A percentile compares a stretch with the other conserved stretches of the same genome.
phyloP scores from a whole-genome alignment of 306 rosid genomes.

The Citrullus mucosospermus region DNA sequence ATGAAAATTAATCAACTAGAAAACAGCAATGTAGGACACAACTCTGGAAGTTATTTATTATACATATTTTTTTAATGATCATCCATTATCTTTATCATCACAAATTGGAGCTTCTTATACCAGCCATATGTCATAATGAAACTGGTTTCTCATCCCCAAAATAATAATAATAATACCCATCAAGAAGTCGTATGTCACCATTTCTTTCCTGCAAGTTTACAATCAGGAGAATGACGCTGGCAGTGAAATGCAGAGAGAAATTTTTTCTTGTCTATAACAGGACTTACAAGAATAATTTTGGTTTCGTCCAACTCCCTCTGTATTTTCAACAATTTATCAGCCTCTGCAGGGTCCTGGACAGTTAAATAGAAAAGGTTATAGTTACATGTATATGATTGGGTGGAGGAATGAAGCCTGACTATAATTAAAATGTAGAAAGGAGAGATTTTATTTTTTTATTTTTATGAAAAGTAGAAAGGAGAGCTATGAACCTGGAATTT shows the following conservation, averaged over 20 bases:
- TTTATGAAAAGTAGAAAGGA: background rate
- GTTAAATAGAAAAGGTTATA: background rate
- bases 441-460: background rate
- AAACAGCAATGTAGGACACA: background rate
- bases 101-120: background rate
- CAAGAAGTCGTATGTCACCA: background rate
- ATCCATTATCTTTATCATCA: background rate
- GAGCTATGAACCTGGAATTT: conserved; percentile 61
- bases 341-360: conserved; percentile 90
- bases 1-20: background rate
- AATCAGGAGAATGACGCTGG: background rate
- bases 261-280: background rate
- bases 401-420: background rate
- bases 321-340: conserved; percentile 87
- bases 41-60: background rate
- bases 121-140: background rate
- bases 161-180: background rate
- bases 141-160: background rate
- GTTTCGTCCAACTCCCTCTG: conserved; percentile 98
- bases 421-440: background rate
- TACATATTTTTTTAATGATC: background rate
- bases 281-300: conserved; percentile 90
- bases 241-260: background rate
- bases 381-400: background rate
- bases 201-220: background rate